Evolutionary conservation across 805 yeast species (phyloP).

Genomic region (Ogataea parapolymorpha): DNA sequence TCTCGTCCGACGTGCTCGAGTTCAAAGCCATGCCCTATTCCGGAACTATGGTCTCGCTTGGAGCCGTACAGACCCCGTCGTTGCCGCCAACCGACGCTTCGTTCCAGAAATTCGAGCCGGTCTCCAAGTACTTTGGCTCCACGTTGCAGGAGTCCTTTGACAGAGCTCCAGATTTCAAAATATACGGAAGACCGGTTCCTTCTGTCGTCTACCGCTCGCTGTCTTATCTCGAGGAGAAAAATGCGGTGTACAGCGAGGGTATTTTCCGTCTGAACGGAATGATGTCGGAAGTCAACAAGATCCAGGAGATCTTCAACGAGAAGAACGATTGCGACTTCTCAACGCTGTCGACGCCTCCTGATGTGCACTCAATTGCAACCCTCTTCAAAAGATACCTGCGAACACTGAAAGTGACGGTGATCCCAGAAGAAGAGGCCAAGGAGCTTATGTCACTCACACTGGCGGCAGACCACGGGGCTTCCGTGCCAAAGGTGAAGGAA

Average conservation of each 20-base stretch:
- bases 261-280: slow-evolving; percentile 89
- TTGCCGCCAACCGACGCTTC: slow-evolving; percentile 2
- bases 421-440: slow-evolving; percentile 42
- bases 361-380: slow-evolving; percentile 86
- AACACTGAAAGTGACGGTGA: slow-evolving; percentile 70
- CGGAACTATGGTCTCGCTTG: slow-evolving; percentile 19
- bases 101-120: slow-evolving; percentile 23
- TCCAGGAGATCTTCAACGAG: slow-evolving; percentile 66
- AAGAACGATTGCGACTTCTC: slow-evolving; percentile 67
- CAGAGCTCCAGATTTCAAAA: slow-evolving; percentile 46
- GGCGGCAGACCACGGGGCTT: slow-evolving; percentile 23
- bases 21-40: slow-evolving; percentile 35
- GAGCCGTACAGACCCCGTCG: slow-evolving; percentile 9
- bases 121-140: slow-evolving; percentile 55
- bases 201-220: slow-evolving; percentile 75
- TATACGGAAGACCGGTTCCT: slow-evolving; percentile 52
- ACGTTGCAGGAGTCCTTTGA: slow-evolving; percentile 50
- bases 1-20: slow-evolving; percentile 25
- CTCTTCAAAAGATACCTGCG: slow-evolving; percentile 78
- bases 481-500: slow-evolving; percentile 28
- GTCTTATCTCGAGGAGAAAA: slow-evolving; percentile 57
- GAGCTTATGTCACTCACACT: slow-evolving; percentile 35
- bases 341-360: slow-evolving; percentile 46
- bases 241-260: slow-evolving; percentile 86
- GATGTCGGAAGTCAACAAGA: slow-evolving; percentile 64